Percentiles rank a stretch among this genome's conserved stretches.
Evolutionary conservation across 768 basidiomycete species (phyloP).

Genomic region (Panaeolus cyanescens): DNA sequence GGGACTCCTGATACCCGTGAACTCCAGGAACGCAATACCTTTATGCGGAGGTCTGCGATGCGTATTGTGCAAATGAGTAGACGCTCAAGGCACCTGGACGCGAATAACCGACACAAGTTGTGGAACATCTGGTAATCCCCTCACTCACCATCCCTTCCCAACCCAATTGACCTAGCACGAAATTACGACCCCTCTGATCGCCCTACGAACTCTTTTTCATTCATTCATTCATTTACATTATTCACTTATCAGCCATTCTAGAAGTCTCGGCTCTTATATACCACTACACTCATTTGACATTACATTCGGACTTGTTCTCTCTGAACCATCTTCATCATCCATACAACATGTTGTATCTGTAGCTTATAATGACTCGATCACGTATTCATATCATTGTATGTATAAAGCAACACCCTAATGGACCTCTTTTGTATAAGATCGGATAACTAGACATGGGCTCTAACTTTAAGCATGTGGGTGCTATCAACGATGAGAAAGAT

Average conservation of each 20-base stretch:
- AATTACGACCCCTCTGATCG: no score
- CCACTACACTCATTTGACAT: neutral
- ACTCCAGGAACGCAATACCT: neutral
- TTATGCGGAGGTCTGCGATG: neutral
- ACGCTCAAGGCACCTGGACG: constrained; percentile 13
- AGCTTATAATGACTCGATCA: neutral
- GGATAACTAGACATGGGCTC: neutral
- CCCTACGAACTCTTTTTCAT: no score
- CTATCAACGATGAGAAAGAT: no score
- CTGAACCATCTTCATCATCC: neutral
- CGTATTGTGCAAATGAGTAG: constrained; percentile 13
- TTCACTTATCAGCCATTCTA: neutral
- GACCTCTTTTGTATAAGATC: neutral
- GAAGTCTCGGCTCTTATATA: neutral
- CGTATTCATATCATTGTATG: neutral
- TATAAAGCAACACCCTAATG: neutral
- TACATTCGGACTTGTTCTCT: neutral
- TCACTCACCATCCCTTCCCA: neutral
- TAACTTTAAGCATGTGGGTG: no score
- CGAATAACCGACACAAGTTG: constrained; percentile 8
- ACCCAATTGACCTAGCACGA: no score
- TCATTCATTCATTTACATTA: neutral
- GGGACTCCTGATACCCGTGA: neutral
- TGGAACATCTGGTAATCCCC: constrained; percentile 8
- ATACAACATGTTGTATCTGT: neutral